phyloP scores from a whole-genome alignment of 192 early-diverging fungal species.

The Mortierella claussenii region DNA sequence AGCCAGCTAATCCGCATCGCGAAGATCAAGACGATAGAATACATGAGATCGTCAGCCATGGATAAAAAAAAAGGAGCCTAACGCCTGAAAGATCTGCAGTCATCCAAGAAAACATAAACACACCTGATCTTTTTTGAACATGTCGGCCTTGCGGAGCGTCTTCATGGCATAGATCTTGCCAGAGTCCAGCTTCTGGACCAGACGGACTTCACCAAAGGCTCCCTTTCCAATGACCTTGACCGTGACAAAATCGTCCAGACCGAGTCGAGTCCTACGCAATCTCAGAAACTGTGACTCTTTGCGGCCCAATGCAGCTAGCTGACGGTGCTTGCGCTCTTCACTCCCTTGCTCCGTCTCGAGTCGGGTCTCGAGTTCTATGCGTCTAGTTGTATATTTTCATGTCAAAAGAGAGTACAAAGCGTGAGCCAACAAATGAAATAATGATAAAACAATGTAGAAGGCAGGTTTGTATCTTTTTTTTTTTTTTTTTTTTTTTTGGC shows the following conservation, averaged over 20 bases:
- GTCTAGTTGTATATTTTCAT: too few relatives aligned
- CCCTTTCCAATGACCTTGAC: conserved; percentile 99
- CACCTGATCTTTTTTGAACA: conserved; percentile 98
- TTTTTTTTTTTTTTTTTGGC: too few relatives aligned
- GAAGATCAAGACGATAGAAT: background rate
- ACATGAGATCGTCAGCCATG: background rate
- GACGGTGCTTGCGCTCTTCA: conserved; percentile 90
- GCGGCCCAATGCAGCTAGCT: conserved; percentile 80
- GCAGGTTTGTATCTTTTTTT: too few relatives aligned
- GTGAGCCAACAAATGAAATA: too few relatives aligned
- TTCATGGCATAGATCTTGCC: conserved; percentile 99
- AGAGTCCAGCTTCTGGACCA: conserved; percentile 96
- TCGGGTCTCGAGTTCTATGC: conserved; percentile 83
- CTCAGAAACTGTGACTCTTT: conserved; percentile 97
- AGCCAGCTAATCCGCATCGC: conserved; percentile 69
- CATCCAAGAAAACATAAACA: background rate
- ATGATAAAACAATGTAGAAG: too few relatives aligned
- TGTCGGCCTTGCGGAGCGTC: conserved; percentile 94
- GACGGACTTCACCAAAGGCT: conserved; percentile 97
- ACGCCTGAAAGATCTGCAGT: too few relatives aligned
- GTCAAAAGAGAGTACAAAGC: too few relatives aligned
- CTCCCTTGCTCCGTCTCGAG: conserved; percentile 79
- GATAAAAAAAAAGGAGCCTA: background rate
- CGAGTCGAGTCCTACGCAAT: conserved; percentile 87
- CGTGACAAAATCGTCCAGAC: conserved; percentile 92